Evolutionary conservation across 2,329 filamentous ascomycete species (phyloP), one percentile per base, ranked within the genome.

Genomic region (Bipolaris cookei): DNA sequence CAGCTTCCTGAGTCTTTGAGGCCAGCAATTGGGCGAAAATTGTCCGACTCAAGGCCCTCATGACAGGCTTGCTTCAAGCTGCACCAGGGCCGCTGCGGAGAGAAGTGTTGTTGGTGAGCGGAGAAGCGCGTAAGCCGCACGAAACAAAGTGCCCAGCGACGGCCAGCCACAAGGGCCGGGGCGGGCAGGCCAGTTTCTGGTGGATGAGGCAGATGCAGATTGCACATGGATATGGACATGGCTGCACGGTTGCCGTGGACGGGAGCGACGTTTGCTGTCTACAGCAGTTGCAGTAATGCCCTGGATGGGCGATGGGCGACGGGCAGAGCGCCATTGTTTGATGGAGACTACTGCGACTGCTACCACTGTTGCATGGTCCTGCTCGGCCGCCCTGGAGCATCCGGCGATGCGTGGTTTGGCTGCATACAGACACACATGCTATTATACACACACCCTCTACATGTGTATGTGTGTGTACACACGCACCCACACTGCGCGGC

Each of bases 221-320:
- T 41, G 38, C 38, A 41, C 38, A 41, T 23, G 38, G 38, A 41
- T 41, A 13, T 20, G 38, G 38, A 21, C 38, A 18, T 41, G 38
- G 38, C 11, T 41, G 38, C 47, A 41, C 41, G 41, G 41, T 44
- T 39, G 32, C 46, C 43, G 32, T 53, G 37, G 52, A 43, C 59
- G 62, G 62, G 65, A 61, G 63, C 51, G 58, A 62, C 60, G 66
- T 66, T 66, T 64, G 63, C 63, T 61, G 58, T 58, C 59, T 59
- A 55, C 54, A 66, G 62, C 61, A 61, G 63, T 51, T 23, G 62
- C 61, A 61, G 63, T 51, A 41, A 57, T 58, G 58, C 38, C 54
- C 14, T 56, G 38, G 38, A 20, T 18, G 38, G 25, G 38, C 10
- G 14, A 46, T 45, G 50, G 52, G 44, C 48, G 46, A 28, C 48